Conservation (phyloP, 176 grass and related monocot genomes). For the Eragrostis curvula region DNA sequence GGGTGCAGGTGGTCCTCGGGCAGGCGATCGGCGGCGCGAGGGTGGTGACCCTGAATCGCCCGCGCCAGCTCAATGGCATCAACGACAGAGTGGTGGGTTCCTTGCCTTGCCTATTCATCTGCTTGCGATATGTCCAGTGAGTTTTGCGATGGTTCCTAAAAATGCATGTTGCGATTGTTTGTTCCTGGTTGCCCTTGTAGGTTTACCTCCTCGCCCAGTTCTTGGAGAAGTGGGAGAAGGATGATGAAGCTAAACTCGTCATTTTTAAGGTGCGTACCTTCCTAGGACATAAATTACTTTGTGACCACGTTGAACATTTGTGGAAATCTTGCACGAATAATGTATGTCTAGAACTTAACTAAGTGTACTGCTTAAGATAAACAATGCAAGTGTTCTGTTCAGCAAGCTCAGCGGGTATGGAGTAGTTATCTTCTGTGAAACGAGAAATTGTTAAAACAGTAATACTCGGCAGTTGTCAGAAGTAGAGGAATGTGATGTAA, state of each 20-base stretch:
- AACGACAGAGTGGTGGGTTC: conserved; percentile 67
- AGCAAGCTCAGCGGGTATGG: not conserved
- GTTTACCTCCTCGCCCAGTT: conserved; percentile 79
- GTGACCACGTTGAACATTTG: not conserved
- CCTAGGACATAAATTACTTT: not conserved
- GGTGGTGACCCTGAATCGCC: conserved; percentile 84
- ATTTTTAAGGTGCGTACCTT: conserved; percentile 75
- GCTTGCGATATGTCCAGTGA: not conserved
- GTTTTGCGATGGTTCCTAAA: not conserved
- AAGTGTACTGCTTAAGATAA: not conserved
- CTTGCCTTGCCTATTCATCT: not conserved
- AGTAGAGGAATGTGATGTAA: conserved; percentile 1
- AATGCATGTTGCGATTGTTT: not conserved
- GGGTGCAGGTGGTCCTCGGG: conserved; percentile 70
- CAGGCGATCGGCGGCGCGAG: conserved; percentile 62
- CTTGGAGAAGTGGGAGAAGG: conserved; percentile 94
- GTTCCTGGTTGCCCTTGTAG: conserved; percentile 40
- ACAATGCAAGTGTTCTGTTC: not conserved
- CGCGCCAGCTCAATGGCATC: conserved; percentile 93
- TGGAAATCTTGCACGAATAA: not conserved
- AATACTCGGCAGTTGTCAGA: not conserved
- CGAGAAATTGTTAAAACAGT: not conserved
- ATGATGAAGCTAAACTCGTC: conserved; percentile 78
- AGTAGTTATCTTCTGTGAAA: not conserved
- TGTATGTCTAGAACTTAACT: not conserved